phyloP scores from a whole-genome alignment of 108 stramenopile species.

The Nitzschia putrida region DNA sequence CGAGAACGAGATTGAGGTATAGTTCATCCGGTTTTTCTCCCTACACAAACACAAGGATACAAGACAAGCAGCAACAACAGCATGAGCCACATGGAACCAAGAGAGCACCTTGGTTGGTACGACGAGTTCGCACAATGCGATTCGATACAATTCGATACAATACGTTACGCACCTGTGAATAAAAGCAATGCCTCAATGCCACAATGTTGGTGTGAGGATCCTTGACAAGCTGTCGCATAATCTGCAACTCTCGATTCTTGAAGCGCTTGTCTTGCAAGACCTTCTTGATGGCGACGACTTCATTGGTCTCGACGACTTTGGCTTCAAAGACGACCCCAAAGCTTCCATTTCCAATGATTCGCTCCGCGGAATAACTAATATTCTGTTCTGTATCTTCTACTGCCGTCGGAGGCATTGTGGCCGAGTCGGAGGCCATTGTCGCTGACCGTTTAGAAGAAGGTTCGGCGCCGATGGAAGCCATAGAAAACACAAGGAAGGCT shows the following conservation, averaged over 20 bases:
- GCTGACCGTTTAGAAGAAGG: slow-evolving; percentile 9
- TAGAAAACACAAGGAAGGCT: not conserved
- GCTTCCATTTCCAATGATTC: slow-evolving; percentile 97
- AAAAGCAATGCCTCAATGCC: slow-evolving; percentile 95
- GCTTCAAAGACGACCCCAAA: slow-evolving; percentile 99
- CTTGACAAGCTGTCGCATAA: slow-evolving; percentile 95
- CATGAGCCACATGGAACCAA: not conserved
- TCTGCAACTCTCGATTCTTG: slow-evolving; percentile 98
- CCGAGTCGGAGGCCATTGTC: slow-evolving; percentile 10
- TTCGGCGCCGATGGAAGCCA: slow-evolving; percentile 21
- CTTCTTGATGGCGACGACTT: slow-evolving; percentile 94
- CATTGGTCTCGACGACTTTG: slow-evolving; percentile 92
- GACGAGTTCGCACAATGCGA: not conserved
- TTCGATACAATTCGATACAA: not conserved
- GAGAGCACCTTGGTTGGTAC: too few relatives aligned
- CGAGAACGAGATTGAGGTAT: slow-evolving; percentile 98
- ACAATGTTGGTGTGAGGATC: slow-evolving; percentile 97
- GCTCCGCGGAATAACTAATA: slow-evolving; percentile 94
- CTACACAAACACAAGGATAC: slow-evolving; percentile 29
- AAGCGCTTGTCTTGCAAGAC: slow-evolving; percentile 98
- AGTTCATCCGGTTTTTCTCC: slow-evolving; percentile 91
- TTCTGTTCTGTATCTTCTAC: slow-evolving; percentile 54
- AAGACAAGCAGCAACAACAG: slow-evolving; percentile 6
- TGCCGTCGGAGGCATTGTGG: not conserved
- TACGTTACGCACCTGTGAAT: slow-evolving; percentile 73